phyloP scores from a whole-genome alignment of 2,329 filamentous ascomycete species.

The Cadophora sp. region DNA sequence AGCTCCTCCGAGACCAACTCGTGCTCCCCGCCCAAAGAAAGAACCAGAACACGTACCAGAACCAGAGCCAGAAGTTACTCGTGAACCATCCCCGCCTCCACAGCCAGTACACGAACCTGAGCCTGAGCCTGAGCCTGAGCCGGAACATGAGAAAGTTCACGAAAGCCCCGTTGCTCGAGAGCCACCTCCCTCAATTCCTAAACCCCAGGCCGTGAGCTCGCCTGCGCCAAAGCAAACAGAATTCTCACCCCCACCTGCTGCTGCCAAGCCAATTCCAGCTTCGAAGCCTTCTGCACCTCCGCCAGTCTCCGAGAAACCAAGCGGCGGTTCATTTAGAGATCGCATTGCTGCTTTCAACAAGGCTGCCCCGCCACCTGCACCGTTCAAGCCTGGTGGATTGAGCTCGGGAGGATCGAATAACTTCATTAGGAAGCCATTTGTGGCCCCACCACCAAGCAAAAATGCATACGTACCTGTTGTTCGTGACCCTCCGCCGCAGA shows the following conservation, averaged over 20 bases:
- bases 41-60: slow-evolving; percentile 46
- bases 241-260: slow-evolving; percentile 45
- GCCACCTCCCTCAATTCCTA: slow-evolving; percentile 44
- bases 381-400: slow-evolving; percentile 80
- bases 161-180: slow-evolving; percentile 46
- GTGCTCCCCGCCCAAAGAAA: slow-evolving; percentile 72
- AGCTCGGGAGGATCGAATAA: slow-evolving; percentile 62
- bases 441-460: slow-evolving; percentile 90
- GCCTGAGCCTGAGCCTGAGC: slow-evolving; percentile 47
- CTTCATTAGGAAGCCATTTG: slow-evolving; percentile 97
- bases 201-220: slow-evolving; percentile 48
- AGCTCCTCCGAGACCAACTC: slow-evolving; percentile 83
- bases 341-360: slow-evolving; percentile 98
- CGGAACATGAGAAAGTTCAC: slow-evolving; percentile 48
- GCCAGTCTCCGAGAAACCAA: slow-evolving; percentile 76
- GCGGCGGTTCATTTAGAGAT: slow-evolving; percentile 83
- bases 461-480: slow-evolving; percentile 86
- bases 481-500: slow-evolving; percentile 73
- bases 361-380: slow-evolving; percentile 83
- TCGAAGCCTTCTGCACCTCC: slow-evolving; percentile 56
- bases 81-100: slow-evolving; percentile 47
- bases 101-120: slow-evolving; percentile 47
- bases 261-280: slow-evolving; percentile 36
- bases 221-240: slow-evolving; percentile 45
- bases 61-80: slow-evolving; percentile 48